These are phyloP conservation scores for Myotisia sp. DNA, from an alignment of 2,329 filamentous ascomycete genomes.

Conservation along the genomic window DNA sequence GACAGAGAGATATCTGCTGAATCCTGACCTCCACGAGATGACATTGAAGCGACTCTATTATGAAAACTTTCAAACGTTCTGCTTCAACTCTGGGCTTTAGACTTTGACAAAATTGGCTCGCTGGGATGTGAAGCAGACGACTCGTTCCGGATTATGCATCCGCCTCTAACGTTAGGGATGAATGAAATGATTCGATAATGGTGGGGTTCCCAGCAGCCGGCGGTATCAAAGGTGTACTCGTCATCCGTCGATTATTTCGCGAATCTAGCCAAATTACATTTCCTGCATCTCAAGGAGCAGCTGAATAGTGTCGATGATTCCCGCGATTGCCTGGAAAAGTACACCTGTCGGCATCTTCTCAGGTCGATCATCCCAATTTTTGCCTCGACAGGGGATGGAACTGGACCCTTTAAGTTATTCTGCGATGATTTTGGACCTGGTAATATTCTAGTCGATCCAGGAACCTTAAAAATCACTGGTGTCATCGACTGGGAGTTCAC, in stretches of 20 bases:
- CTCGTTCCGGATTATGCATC: slow-evolving; percentile 17
- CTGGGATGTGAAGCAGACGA: slow-evolving; percentile 18
- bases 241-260: slow-evolving; percentile 27
- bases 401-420: slow-evolving; percentile 25
- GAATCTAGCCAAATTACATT: slow-evolving; percentile 29
- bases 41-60: slow-evolving; percentile 25
- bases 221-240: slow-evolving; percentile 17
- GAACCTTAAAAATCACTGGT: slow-evolving; percentile 24
- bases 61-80: slow-evolving; percentile 29
- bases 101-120: slow-evolving; percentile 28
- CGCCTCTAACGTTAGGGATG: slow-evolving; percentile 32
- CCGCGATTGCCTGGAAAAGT: slow-evolving; percentile 13
- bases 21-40: slow-evolving; percentile 22
- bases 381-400: slow-evolving; percentile 13
- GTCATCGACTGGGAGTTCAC: slow-evolving; percentile 32
- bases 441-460: slow-evolving; percentile 28
- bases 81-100: slow-evolving; percentile 24
- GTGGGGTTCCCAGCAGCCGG: slow-evolving; percentile 10
- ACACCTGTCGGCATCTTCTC: slow-evolving; percentile 12
- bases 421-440: slow-evolving; percentile 27
- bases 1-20: slow-evolving; percentile 18
- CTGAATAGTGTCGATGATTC: slow-evolving; percentile 25
- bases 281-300: slow-evolving; percentile 28
- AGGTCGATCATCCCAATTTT: slow-evolving; percentile 9
- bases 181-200: slow-evolving; percentile 23